phyloP scores from a whole-genome alignment of 176 grass and related monocot genomes.

The Oryza meridionalis region DNA sequence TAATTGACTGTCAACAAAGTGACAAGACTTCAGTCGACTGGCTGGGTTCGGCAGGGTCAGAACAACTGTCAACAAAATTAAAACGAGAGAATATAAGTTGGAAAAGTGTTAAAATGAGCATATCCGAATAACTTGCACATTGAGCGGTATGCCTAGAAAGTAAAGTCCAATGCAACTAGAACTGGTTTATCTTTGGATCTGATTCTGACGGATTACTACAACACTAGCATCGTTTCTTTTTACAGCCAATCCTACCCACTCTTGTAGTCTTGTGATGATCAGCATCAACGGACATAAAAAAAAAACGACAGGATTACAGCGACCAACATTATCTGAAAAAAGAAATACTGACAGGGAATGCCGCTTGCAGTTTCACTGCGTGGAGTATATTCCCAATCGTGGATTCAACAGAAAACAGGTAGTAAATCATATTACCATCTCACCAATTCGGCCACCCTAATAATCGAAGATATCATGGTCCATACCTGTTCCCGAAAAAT shows the following conservation, averaged over 20 bases:
- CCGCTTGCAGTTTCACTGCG: neutral
- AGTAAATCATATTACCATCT: neutral
- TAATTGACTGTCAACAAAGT: no score
- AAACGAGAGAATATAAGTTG: no score
- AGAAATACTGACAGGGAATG: neutral
- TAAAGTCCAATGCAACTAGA: neutral
- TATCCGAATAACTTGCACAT: no score
- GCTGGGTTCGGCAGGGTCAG: no score
- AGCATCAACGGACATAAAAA: neutral
- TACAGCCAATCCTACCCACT: neutral
- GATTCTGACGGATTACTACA: neutral
- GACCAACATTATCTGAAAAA: neutral
- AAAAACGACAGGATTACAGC: neutral
- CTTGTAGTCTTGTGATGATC: neutral
- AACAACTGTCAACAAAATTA: no score
- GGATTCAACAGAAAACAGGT: no score
- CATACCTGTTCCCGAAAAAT: slow-evolving; percentile 11
- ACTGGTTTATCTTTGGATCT: neutral
- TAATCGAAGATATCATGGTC: slow-evolving; percentile 21
- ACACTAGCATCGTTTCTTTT: neutral
- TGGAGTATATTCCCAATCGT: neutral
- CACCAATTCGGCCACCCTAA: neutral
- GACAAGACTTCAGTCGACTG: neutral
- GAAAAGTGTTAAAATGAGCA: no score
- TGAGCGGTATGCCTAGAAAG: neutral